Evolutionary conservation across 768 basidiomycete species (phyloP), one percentile per base, ranked within the genome.

Genomic region (Rhizopogon vinicolor): DNA sequence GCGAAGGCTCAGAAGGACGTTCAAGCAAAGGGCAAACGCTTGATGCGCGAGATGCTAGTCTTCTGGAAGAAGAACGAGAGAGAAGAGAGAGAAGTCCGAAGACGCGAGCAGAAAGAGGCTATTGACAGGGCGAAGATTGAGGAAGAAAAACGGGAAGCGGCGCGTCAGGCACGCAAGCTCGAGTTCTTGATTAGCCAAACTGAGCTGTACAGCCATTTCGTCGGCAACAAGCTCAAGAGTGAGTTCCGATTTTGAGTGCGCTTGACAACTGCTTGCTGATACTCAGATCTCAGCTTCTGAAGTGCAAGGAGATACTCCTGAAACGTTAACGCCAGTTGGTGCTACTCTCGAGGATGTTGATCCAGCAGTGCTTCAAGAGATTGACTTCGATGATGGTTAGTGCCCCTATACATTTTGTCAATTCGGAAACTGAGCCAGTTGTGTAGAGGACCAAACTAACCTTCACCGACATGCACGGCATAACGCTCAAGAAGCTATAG

Each of bases 151-250:
- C 82, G 96, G 41, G 97, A 99, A 72, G 89, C 91, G 12, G 89
- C 94, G 40, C 79, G 97, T 51, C 93, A 96, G 69, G 92, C 94
- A 12, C 83, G 96, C 61, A 98, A 98, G 71, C 83, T 99, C 25
- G 97, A 99, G 74, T 99, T 98, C 75, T 77, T 99, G 72, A 94
- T 99, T 70, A 98, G 92, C 56, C 96, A 98, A 72, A 98, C 97
- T 3, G 97, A 99, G 69, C 81, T 98, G 7, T 99, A 98, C 73
- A 94, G 92, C 61, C 97, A 99, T 75, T 98, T 99, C 80, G 94
- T 99, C 56, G 96, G 96, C 33, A 97, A 86, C 73, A 98, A 98
- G 74, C 81, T 93, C 52, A 91, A 91, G 70, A 93, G 91, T 91
- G 70, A 63, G 85, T 73, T 19, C 37, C 41, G 39, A 5, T 57